Evolutionary conservation across 1,284 basidiomycete genomes (phyloP).

Genomic region (Ganoderma lucidum): DNA sequence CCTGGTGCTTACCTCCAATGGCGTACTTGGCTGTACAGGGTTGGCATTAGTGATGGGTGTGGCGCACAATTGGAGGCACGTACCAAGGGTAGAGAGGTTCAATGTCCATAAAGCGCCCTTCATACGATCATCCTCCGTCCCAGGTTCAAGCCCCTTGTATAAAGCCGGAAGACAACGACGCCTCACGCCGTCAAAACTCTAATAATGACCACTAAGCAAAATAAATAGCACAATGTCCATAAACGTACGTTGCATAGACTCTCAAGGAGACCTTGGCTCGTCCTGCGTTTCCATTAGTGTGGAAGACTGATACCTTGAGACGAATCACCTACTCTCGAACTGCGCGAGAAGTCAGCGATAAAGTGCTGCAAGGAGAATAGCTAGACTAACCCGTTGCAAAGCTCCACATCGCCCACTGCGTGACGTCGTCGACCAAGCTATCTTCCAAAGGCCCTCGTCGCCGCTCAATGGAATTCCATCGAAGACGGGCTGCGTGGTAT

Average conservation of each 20-base stretch:
- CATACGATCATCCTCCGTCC: slow-evolving; percentile 87
- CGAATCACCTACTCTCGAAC: slow-evolving; percentile 60
- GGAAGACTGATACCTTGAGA: slow-evolving; percentile 4
- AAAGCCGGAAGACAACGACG: slow-evolving; percentile 72
- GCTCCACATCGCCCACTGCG: slow-evolving; percentile 87
- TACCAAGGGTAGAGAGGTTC: slow-evolving; percentile 68
- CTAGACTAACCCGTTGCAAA: slow-evolving; percentile 64
- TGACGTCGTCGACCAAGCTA: slow-evolving; percentile 79
- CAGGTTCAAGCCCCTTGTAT: slow-evolving; percentile 76
- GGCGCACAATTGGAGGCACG: slow-evolving; percentile 15
- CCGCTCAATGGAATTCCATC: slow-evolving; percentile 79
- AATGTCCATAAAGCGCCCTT: slow-evolving; percentile 93
- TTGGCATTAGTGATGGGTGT: neutral
- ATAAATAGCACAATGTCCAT: neutral
- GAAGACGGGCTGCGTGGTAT: slow-evolving; percentile 72
- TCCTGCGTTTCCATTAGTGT: slow-evolving; percentile 43
- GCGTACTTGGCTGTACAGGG: slow-evolving; percentile 59
- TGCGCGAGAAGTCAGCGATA: slow-evolving; percentile 26
- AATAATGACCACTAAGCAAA: slow-evolving; percentile 7
- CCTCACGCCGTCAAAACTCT: slow-evolving; percentile 83
- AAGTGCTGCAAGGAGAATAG: slow-evolving; percentile 34
- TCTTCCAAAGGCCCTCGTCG: slow-evolving; percentile 78
- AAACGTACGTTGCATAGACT: slow-evolving; percentile 59
- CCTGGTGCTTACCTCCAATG: slow-evolving; percentile 52
- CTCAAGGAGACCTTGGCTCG: slow-evolving; percentile 68